phyloP scores from a whole-genome alignment of 2,329 filamentous ascomycete genomes.

The Penicillium glabrum region DNA sequence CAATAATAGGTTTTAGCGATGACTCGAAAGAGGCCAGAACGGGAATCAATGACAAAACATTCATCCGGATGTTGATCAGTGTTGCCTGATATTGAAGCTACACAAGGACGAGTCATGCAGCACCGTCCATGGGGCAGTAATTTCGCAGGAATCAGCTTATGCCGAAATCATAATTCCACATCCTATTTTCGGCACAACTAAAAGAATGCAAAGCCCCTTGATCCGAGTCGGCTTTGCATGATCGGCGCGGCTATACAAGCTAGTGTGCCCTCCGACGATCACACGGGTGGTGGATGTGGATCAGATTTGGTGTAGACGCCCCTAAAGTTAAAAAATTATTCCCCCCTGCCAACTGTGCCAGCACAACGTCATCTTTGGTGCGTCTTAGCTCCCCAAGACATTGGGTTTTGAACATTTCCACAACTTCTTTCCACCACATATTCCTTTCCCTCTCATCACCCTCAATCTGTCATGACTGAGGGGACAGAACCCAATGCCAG shows the following conservation, averaged over 20 bases:
- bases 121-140: too few species aligned
- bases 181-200: background rate
- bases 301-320: background rate
- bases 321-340: background rate
- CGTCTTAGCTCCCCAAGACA: background rate
- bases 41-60: background rate
- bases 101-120: background rate
- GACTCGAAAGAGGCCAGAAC: background rate
- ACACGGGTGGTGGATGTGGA: background rate
- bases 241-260: background rate
- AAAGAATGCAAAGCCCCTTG: background rate
- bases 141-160: too few species aligned
- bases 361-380: background rate
- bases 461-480: conserved; percentile 10
- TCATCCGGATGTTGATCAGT: background rate
- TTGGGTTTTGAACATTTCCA: background rate
- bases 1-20: conserved; percentile 5
- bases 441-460: background rate
- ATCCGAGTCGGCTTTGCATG: background rate
- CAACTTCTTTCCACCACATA: background rate
- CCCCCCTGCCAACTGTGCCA: background rate
- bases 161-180: background rate
- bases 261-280: background rate
- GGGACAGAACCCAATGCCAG: conserved; percentile 22
- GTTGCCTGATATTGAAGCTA: background rate